phyloP scores from a whole-genome alignment of 1,284 basidiomycete species.

The Kalmanozyma brasiliensis region DNA sequence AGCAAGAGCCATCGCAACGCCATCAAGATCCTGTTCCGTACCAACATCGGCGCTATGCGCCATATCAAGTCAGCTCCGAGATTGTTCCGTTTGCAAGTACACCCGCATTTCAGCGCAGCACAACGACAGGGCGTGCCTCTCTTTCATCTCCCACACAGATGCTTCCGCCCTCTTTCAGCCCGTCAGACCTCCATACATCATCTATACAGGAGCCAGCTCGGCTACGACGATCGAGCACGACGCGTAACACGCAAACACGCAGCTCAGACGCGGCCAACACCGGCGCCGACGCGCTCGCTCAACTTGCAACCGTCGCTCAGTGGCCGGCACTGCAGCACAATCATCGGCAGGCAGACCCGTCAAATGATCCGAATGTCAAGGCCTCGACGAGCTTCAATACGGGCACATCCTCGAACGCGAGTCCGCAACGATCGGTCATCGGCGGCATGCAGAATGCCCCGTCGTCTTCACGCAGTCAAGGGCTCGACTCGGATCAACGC shows the following conservation, averaged over 20 bases:
- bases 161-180: constrained; percentile 10
- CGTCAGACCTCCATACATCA: constrained; percentile 20
- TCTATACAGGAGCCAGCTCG: constrained; percentile 9
- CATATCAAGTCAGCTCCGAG: constrained; percentile 1
- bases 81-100: constrained; percentile 1
- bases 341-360: not conserved
- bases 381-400: constrained; percentile 1
- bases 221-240: not conserved
- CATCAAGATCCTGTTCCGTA: not conserved
- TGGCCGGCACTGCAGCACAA: constrained; percentile 35
- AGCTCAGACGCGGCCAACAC: not conserved
- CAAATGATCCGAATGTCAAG: not conserved
- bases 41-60: constrained; percentile 13
- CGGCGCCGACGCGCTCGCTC: constrained; percentile 23
- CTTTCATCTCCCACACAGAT: constrained; percentile 12
- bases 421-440: constrained; percentile 9
- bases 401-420: constrained; percentile 4
- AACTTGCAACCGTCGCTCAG: constrained; percentile 35
- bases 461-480: constrained; percentile 25
- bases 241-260: not conserved
- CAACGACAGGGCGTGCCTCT: not conserved
- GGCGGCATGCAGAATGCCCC: constrained; percentile 5
- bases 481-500: constrained; percentile 33
- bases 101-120: constrained; percentile 1
- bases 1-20: constrained; percentile 9